phyloP scores from a whole-genome alignment of 1,139 yeast genomes.

The Magnusiomyces magnusii region DNA sequence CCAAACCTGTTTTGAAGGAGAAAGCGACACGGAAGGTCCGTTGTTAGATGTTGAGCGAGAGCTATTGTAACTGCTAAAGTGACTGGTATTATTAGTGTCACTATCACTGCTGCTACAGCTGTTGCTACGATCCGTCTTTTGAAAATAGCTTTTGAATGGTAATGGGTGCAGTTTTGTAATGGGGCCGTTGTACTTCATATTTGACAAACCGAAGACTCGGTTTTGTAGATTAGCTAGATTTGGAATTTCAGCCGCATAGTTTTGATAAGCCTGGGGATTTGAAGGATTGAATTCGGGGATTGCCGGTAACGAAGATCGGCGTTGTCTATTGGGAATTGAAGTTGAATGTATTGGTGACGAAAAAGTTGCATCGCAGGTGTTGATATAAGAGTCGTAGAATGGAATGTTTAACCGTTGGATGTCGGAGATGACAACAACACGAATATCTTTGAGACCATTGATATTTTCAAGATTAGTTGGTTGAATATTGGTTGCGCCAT shows the following conservation, averaged over 20 bases:
- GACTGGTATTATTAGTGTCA: not conserved
- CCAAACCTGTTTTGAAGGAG: slow-evolving; percentile 6
- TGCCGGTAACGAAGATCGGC: not conserved
- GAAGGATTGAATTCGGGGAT: not conserved
- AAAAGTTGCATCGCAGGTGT: not conserved
- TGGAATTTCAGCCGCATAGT: slow-evolving; percentile 11
- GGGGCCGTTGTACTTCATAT: slow-evolving; percentile 9
- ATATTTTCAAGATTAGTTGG: slow-evolving; percentile 9
- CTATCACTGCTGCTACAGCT: not conserved
- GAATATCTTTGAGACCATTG: slow-evolving; percentile 19
- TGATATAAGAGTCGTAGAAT: slow-evolving; percentile 22
- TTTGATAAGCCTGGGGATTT: not conserved
- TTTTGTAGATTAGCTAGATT: slow-evolving; percentile 6
- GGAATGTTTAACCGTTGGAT: slow-evolving; percentile 19
- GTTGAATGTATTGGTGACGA: not conserved
- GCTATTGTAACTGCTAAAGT: not conserved
- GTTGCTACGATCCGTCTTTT: too few relatives aligned
- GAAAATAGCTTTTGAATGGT: too few relatives aligned
- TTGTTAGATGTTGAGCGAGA: not conserved
- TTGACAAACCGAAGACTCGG: slow-evolving; percentile 11
- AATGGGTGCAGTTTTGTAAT: slow-evolving; percentile 13
- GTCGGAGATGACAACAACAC: slow-evolving; percentile 25
- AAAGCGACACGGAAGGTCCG: not conserved
- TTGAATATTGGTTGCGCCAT: slow-evolving; percentile 19
- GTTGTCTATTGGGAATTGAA: not conserved